Evolutionary conservation across 2,329 filamentous ascomycete genomes (phyloP).

Genomic region (Cercospora nicotianae): DNA sequence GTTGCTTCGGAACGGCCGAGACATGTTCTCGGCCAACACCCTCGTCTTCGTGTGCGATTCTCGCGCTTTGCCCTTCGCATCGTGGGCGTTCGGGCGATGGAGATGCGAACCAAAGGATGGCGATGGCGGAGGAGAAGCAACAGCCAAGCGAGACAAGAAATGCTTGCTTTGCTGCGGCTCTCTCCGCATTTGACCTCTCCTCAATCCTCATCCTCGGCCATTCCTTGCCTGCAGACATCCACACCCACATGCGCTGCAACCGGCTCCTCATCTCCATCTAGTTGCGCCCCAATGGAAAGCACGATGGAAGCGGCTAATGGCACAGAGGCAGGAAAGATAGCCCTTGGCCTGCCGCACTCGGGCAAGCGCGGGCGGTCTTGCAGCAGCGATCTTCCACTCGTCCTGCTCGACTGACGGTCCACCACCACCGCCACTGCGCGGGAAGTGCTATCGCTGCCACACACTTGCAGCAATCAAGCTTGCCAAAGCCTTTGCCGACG

Average conservation of each 20-base stretch:
- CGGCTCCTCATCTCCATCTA: neutral
- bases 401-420: slow-evolving; percentile 1
- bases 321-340: slow-evolving; percentile 1
- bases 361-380: neutral
- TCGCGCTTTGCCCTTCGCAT: neutral
- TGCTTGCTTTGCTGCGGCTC: neutral
- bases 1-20: neutral
- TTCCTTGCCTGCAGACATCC: neutral
- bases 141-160: neutral
- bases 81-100: neutral
- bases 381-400: slow-evolving; percentile 2
- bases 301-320: neutral
- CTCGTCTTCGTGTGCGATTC: neutral
- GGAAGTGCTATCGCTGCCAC: neutral
- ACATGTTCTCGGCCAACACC: neutral
- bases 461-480: slow-evolving; percentile 5
- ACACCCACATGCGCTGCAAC: neutral
- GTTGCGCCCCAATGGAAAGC: neutral
- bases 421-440: neutral
- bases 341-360: slow-evolving; percentile 1
- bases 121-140: neutral
- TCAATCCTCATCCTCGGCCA: neutral
- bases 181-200: neutral
- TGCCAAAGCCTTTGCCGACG: slow-evolving; percentile 14
- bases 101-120: neutral